Evolutionary conservation across 805 yeast genomes (phyloP).

Genomic region (Candida loeiensis): DNA sequence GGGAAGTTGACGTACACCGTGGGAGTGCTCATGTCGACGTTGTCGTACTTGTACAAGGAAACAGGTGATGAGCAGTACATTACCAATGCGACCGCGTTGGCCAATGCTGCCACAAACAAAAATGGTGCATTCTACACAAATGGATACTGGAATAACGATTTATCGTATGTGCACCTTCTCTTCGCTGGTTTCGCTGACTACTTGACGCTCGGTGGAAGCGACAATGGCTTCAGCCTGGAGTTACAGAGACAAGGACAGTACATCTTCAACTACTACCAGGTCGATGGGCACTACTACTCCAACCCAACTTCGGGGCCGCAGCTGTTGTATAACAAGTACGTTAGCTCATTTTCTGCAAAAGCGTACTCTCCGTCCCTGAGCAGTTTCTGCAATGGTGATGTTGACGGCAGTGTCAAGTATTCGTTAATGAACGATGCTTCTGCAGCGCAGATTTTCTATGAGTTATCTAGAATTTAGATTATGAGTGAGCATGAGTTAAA

Average conservation of each 20-base stretch:
- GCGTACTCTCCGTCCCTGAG: constrained; percentile 10
- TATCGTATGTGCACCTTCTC: constrained; percentile 16
- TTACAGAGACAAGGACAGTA: constrained; percentile 13
- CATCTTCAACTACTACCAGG: constrained; percentile 15
- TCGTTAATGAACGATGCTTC: constrained; percentile 20
- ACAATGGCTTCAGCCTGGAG: constrained; percentile 4
- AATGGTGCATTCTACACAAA: constrained; percentile 13
- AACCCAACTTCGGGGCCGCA: constrained; percentile 6
- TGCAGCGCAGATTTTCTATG: constrained; percentile 20
- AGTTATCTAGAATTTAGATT: constrained; percentile 7
- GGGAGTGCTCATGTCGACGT: constrained; percentile 13
- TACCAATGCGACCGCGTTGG: constrained; percentile 11
- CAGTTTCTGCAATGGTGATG: constrained; percentile 10
- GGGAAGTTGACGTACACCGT: constrained; percentile 16
- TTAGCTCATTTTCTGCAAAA: constrained; percentile 4
- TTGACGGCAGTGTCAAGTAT: constrained; percentile 10
- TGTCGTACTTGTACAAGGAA: constrained; percentile 10
- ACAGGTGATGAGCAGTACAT: constrained; percentile 8
- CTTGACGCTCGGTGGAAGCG: constrained; percentile 10
- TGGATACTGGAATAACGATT: constrained; percentile 18
- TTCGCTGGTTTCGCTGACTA: constrained; percentile 18
- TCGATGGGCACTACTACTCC: constrained; percentile 12
- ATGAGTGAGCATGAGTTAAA: constrained; percentile 4
- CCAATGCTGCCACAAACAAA: constrained; percentile 10
- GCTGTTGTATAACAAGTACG: constrained; percentile 10